Percentiles rank a stretch among this genome's conserved stretches.
Evolutionary conservation across 345 rosid genomes (phyloP).

Genomic region (Zanthoxylum bungeanum): DNA sequence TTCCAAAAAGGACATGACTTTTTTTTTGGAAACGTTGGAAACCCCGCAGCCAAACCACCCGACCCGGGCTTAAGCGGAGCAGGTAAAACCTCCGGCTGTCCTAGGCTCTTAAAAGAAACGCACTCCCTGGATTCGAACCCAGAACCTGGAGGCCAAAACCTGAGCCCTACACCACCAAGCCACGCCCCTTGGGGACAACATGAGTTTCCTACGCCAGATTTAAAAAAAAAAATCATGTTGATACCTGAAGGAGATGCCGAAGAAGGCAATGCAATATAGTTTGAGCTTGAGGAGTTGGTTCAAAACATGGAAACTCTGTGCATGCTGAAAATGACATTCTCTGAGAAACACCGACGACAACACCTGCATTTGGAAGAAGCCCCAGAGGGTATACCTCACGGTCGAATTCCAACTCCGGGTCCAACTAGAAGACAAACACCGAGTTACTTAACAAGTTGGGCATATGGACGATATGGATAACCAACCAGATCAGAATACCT

Average conservation of each 20-base stretch:
- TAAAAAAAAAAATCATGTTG: not conserved
- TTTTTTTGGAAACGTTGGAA: too few relatives aligned
- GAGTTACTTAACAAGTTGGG: constrained; percentile 13
- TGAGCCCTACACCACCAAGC: too few relatives aligned
- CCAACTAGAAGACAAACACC: constrained; percentile 56
- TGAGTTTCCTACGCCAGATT: constrained; percentile 7
- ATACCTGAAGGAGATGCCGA: constrained; percentile 98
- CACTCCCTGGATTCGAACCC: too few relatives aligned
- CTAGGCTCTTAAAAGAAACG: too few relatives aligned
- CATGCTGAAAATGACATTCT: constrained; percentile 96
- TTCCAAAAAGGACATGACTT: not conserved
- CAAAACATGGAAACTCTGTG: constrained; percentile 97
- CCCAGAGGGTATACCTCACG: constrained; percentile 96
- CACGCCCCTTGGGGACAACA: too few relatives aligned
- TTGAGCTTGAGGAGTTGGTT: constrained; percentile 98
- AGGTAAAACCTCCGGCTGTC: too few relatives aligned
- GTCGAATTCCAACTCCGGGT: constrained; percentile 97
- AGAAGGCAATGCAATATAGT: constrained; percentile 95
- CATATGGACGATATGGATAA: not conserved
- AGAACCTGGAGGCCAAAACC: too few relatives aligned
- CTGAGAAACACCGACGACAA: constrained; percentile 94
- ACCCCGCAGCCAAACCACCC: too few relatives aligned
- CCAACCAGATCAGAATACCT: constrained; percentile 12
- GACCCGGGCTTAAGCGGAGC: too few relatives aligned
- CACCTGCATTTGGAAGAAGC: constrained; percentile 94